A percentile compares a stretch with the other conserved stretches of the same genome.
These are phyloP conservation scores for Teratosphaeria pseudoeucalypti DNA, from an alignment of 2,329 filamentous ascomycete species.

Conservation along the genomic window DNA sequence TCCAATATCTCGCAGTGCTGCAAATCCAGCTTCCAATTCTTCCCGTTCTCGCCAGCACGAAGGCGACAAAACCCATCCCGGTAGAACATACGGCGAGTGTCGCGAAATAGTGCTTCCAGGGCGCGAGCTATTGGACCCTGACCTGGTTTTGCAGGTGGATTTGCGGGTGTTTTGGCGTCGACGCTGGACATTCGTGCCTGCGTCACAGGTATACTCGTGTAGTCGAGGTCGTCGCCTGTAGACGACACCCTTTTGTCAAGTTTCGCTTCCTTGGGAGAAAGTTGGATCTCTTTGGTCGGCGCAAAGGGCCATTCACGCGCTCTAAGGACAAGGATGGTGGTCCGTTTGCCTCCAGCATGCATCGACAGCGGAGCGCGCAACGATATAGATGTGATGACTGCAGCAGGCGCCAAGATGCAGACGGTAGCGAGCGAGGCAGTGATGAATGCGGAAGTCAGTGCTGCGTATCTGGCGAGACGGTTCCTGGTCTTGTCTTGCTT, in stretches of 20 bases:
- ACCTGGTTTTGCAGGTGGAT: slow-evolving; percentile 1
- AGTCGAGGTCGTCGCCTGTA: slow-evolving; percentile 2
- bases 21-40: slow-evolving; percentile 19
- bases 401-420: slow-evolving; percentile 6
- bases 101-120: slow-evolving; percentile 1
- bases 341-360: neutral
- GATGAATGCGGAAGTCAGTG: neutral
- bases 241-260: slow-evolving; percentile 3
- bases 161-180: neutral
- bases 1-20: slow-evolving; percentile 17
- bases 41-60: slow-evolving; percentile 9
- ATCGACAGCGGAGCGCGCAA: neutral
- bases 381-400: slow-evolving; percentile 13
- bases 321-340: slow-evolving; percentile 9
- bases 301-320: slow-evolving; percentile 13
- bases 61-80: slow-evolving; percentile 20
- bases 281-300: slow-evolving; percentile 9
- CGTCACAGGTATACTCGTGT: neutral
- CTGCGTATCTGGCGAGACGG: neutral
- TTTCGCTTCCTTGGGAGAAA: neutral
- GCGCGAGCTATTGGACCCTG: neutral
- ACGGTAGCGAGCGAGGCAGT: neutral
- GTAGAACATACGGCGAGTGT: slow-evolving; percentile 17
- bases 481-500: neutral
- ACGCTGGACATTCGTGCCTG: slow-evolving; percentile 2